Evolutionary conservation across 345 rosid genomes (phyloP), one percentile per base, ranked within the genome.

Genomic region (Mangifera indica): DNA sequence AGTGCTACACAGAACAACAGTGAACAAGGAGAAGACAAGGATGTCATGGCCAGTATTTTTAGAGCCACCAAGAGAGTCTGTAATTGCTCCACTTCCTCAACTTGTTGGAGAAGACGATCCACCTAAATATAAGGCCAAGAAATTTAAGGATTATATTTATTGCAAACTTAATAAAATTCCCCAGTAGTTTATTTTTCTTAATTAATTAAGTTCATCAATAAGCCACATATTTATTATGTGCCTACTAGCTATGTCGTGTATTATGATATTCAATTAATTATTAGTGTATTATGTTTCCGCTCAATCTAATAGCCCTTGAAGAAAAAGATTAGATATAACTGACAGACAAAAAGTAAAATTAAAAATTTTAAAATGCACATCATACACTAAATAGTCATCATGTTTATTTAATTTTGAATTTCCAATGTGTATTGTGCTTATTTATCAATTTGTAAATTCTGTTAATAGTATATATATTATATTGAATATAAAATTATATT

Each of bases 31-130:
- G 5, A 86, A 74, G 80, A 78, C 89, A 6, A 89, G 98, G 79
- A 92, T 94, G 98, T 92, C 99, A 17, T 95, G 96, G 99, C 98
- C 98, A 0, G 92, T 95, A 12, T 95, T 95, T 83, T 57, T 95
- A 81, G 97, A 92, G 78, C 98, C 99, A 5, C 88, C 88, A 13
- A 60, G 69, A 9, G 97, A 92, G 26, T 68, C 69, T 72, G 83
- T 73, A 46, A 84, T 90, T 5, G 93, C 93, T 2, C 98, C 97
- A 5, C 82, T 87, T 67, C 81, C 90, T 12, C 85, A 87, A 75
- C 86, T 92, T 5, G 77, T 78, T 13, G 21, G 76, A 70, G 68
- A 74, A 2, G 78, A 76, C 15, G 79, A 75, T 53, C 89, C 32
- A 29, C 32, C 32, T 29, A 29, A 91, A 63, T 94, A 48, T 72